phyloP scores from a whole-genome alignment of 805 yeast genomes.

The Saturnispora halmiae region DNA sequence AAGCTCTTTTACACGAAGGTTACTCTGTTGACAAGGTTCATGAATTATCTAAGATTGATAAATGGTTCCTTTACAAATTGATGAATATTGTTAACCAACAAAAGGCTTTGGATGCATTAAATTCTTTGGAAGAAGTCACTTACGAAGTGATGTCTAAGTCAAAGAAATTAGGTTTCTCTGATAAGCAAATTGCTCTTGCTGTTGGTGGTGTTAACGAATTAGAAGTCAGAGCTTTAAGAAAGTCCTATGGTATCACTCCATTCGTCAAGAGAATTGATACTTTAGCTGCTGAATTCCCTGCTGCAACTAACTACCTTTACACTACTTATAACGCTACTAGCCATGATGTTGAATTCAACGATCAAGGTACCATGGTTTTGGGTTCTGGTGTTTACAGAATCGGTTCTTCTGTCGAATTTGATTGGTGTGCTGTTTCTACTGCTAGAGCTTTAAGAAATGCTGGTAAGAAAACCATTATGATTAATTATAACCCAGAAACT shows the following conservation, averaged over 20 bases:
- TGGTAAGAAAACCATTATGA: slow-evolving; percentile 88
- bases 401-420: slow-evolving; percentile 97
- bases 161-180: slow-evolving; percentile 91
- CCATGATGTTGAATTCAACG: slow-evolving; percentile 79
- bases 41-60: slow-evolving; percentile 85
- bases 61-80: slow-evolving; percentile 90
- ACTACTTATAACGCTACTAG: slow-evolving; percentile 89
- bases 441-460: slow-evolving; percentile 85
- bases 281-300: slow-evolving; percentile 98
- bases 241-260: slow-evolving; percentile 72
- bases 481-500: slow-evolving; percentile 97
- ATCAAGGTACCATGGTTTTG: slow-evolving; percentile 88
- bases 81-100: slow-evolving; percentile 89
- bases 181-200: slow-evolving; percentile 79
- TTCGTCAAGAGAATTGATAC: slow-evolving; percentile 96
- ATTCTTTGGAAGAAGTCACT: slow-evolving; percentile 50
- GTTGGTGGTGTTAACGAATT: slow-evolving; percentile 59
- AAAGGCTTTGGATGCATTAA: slow-evolving; percentile 61
- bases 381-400: slow-evolving; percentile 99
- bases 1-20: slow-evolving; percentile 85
- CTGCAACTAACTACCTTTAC: slow-evolving; percentile 89
- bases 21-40: slow-evolving; percentile 89
- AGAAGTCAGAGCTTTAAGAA: slow-evolving; percentile 76
- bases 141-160: slow-evolving; percentile 67
- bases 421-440: slow-evolving; percentile 98